Evolutionary conservation across 2,329 filamentous ascomycete species (phyloP), one percentile per base, ranked within the genome.

Genomic region (Immersiporthe knoxdaviesiana): DNA sequence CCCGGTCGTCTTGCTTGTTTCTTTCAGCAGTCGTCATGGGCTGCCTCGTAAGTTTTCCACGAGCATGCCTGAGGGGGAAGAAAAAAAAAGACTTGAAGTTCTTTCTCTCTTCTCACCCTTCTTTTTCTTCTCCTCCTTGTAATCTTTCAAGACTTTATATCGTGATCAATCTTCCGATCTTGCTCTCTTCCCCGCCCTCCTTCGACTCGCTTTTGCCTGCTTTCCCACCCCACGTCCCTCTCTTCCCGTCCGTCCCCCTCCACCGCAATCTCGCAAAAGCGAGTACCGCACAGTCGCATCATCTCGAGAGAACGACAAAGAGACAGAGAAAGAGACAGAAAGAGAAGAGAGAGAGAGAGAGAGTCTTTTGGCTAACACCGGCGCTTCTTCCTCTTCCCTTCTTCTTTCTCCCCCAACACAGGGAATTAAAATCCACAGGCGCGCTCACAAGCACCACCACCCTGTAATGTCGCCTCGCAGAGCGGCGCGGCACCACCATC

Each of bases 21-120:
- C 47, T 47, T 35, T 4, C 47, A 37, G 35, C 24, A 44, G 21
- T 32, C 50, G 62, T 66, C 64, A 71, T 71, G 70, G 70, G 70
- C 65, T 71, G 70, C 67, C 70, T 71, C 70, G 70, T 71, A 71
- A 71, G 70, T 71, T 62, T 62, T 62, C 39, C 52, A 52, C 63
- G 27, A 44, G 30, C 32, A 66, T 44, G 58, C 54, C 32, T 44
- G 58, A 21, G 35, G 47, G 50, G 24, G 24, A 32, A 59, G 16
- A 65, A 39, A 7, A n/a, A 27, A 65, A 59, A 66, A 2, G 56
- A 64, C 21, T 47, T 47, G 63, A 61, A n/a, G 2, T 69, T 16
- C 59, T 61, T 37, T 37, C 44, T 50, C 27, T 27, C 27, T 30
- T 32, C 52, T 50, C 24, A 16, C 11, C 32, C 52, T 18, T 18